Conservation (phyloP, 306 rosid species). For the Castanopsis chinensis region DNA sequence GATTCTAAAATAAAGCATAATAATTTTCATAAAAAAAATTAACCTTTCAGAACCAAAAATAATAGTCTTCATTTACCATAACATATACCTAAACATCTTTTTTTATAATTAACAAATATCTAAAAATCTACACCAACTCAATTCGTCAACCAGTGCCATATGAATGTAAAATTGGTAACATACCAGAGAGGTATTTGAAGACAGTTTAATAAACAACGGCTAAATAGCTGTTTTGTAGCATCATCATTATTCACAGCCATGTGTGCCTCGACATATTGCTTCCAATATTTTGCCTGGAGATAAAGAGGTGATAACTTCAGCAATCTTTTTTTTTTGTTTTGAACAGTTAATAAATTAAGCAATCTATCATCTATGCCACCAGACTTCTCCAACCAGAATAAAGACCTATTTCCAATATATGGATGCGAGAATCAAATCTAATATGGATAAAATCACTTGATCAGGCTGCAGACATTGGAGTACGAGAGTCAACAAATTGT, state of each 20-base stretch:
- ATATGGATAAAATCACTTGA: neutral
- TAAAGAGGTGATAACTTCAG: conserved; percentile 21
- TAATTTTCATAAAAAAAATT: neutral
- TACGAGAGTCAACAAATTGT: neutral
- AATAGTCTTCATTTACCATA: neutral
- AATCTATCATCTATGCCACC: neutral
- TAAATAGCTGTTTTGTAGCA: conserved; percentile 84
- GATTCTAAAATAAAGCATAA: neutral
- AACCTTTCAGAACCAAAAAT: neutral
- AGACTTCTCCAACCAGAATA: neutral
- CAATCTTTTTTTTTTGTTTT: neutral
- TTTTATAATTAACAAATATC: neutral
- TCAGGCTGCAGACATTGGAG: neutral
- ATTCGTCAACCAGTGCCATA: conserved; percentile 15
- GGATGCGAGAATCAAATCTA: neutral
- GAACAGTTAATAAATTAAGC: too few species aligned
- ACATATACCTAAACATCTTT: neutral
- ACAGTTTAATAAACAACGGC: conserved; percentile 86
- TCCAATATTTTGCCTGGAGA: conserved; percentile 91
- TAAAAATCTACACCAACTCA: neutral
- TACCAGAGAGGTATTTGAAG: conserved; percentile 96
- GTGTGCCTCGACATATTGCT: conserved; percentile 93
- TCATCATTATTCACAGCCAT: conserved; percentile 90
- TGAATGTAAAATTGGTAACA: conserved; percentile 20
- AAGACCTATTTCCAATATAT: neutral